These are phyloP conservation scores for Collybiopsis confluens DNA, from an alignment of 768 basidiomycete genomes.

Conservation along the genomic window DNA sequence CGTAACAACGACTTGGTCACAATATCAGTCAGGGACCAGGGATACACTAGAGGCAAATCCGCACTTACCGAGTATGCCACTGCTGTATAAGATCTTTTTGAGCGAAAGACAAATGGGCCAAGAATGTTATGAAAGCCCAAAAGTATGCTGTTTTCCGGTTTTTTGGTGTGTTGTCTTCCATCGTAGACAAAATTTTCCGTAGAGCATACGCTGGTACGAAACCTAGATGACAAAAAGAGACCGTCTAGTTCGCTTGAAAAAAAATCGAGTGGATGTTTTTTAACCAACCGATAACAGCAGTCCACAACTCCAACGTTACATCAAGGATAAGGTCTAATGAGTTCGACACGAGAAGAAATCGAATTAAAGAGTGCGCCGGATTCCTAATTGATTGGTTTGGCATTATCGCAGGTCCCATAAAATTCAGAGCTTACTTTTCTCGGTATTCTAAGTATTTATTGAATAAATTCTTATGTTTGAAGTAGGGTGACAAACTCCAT, in stretches of 20 bases:
- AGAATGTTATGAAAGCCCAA: conserved; percentile 56
- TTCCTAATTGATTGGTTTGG: no score
- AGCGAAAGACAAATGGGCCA: conserved; percentile 64
- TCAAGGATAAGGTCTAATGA: conserved; percentile 66
- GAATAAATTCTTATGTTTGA: conserved; percentile 65
- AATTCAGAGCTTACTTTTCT: conserved; percentile 25
- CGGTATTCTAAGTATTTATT: conserved; percentile 56
- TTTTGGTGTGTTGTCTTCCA: conserved; percentile 39
- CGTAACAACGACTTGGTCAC: conserved; percentile 50
- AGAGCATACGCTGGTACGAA: conserved; percentile 66
- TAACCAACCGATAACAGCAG: conserved; percentile 40
- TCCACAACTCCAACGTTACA: conserved; percentile 54
- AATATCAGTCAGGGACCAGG: no score
- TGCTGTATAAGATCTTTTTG: conserved; percentile 57
- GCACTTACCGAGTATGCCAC: conserved; percentile 47
- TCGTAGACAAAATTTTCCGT: conserved; percentile 51
- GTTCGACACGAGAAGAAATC: conserved; percentile 62
- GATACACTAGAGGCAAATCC: no score
- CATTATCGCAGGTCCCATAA: no score
- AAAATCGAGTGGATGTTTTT: not conserved
- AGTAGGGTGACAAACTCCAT: conserved; percentile 65
- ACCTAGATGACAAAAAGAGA: conserved; percentile 29
- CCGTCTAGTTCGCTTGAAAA: not conserved
- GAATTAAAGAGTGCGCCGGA: conserved; percentile 52
- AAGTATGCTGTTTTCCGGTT: conserved; percentile 45